Evolutionary conservation across 2,329 filamentous ascomycete genomes (phyloP).

Genomic region (Basipetospora chlamydospora): DNA sequence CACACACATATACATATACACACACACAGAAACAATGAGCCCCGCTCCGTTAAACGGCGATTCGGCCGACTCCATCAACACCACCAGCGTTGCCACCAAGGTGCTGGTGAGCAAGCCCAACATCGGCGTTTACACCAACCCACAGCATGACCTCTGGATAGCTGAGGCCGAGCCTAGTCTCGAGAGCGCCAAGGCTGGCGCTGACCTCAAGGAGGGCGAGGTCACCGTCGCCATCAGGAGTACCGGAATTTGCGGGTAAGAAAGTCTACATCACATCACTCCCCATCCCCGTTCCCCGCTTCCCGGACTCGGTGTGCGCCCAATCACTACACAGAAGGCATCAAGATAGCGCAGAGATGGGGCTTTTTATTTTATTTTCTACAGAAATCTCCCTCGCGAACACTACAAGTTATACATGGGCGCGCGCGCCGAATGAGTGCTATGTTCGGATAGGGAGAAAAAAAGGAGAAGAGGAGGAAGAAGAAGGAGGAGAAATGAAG

Average conservation of each 20-base stretch:
- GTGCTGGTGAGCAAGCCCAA: slow-evolving; percentile 50
- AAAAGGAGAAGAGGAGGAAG: too few species aligned
- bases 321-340: too few species aligned
- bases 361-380: too few species aligned
- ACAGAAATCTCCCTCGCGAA: too few species aligned
- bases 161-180: slow-evolving; percentile 61
- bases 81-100: background rate
- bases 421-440: too few species aligned
- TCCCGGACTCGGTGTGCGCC: too few species aligned
- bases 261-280: too few species aligned
- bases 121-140: slow-evolving; percentile 93
- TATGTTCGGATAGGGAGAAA: too few species aligned
- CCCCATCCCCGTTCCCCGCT: too few species aligned
- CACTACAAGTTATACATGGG: too few species aligned
- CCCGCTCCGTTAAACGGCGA: slow-evolving; percentile 17
- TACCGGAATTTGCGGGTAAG: slow-evolving; percentile 87
- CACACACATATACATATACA: background rate
- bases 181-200: slow-evolving; percentile 55
- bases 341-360: too few species aligned
- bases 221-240: slow-evolving; percentile 82
- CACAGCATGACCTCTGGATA: slow-evolving; percentile 82
- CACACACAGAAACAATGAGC: slow-evolving; percentile 15
- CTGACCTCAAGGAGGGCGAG: slow-evolving; percentile 62
- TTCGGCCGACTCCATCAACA: slow-evolving; percentile 9
- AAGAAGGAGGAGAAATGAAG: too few species aligned